Base-by-base conservation (phyloP, 2,329 filamentous ascomycete genomes). In the Aspergillus unguis region DNA sequence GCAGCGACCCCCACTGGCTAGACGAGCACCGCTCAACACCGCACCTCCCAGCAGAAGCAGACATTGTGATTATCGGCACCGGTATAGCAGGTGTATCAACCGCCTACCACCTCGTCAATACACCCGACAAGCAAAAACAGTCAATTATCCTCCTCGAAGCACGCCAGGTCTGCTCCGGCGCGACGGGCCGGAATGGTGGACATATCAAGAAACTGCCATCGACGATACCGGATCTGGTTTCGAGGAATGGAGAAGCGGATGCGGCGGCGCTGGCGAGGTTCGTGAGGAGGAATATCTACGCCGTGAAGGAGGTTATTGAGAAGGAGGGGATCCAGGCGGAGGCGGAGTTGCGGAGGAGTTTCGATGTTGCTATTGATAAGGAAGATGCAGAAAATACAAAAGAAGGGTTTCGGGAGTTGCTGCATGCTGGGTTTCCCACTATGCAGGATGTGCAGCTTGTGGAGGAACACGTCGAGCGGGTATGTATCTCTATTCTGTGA, bases 51-150 rank as follows among this genome's bases (percentile, higher is more conserved):
- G 35, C 55, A 0, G 51, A 71, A 27, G 68, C 65, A 27, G 76
- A 80, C 37, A 71, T 80, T 46, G 68, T 73, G 11, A 72, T 80
- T 36, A 69, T 80, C 5, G 78, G 77, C 33, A 38, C 44, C 7
- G 33, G 44, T 7, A 37, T 37, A 6, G 26, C 26, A 2, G 44
- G 44, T 3, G 33, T 31, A 3, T 37, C 33, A 6, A 37, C 26
- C 5, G 44, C 26, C 3, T 46, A 46, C 33, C 33, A 46, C 11
- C 44, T 46, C 1, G 38, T 32, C 4, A 32, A 32, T n/a, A n/a
- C n/a, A n/a, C n/a, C n/a, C 1, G 11, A 59, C 1, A 47, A 6
- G 1, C 6, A 33, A 1, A 25, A 56, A 17, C 63, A 62, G 1
- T 69, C 66, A 0, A 67, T 75, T 10, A 61, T 69, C 1, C 65